phyloP scores from a whole-genome alignment of 1,284 basidiomycete genomes.

The Lignosus rhinocerotis region DNA sequence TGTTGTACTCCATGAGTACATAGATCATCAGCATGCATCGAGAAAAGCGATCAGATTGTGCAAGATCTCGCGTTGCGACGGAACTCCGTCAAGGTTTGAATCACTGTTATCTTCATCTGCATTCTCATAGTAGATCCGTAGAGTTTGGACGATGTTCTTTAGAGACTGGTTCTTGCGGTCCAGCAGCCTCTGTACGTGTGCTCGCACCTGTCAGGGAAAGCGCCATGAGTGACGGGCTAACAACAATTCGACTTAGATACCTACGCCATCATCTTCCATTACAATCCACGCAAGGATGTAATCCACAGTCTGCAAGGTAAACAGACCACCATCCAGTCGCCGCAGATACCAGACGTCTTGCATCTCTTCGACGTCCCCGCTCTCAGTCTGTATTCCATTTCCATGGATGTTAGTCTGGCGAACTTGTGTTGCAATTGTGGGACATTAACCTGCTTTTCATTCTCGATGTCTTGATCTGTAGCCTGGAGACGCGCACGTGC shows the following conservation, averaged over 20 bases:
- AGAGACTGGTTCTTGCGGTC: conserved; percentile 68
- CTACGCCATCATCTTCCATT: conserved; percentile 98
- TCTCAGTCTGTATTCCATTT: conserved; percentile 57
- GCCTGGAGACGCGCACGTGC: conserved; percentile 58
- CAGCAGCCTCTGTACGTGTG: conserved; percentile 76
- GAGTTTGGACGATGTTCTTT: conserved; percentile 62
- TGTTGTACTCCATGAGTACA: conserved; percentile 23
- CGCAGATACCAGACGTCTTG: conserved; percentile 83
- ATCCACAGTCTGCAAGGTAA: conserved; percentile 88
- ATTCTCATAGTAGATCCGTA: conserved; percentile 72
- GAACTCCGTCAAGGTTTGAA: conserved; percentile 35
- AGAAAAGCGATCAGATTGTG: conserved; percentile 69
- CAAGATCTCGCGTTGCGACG: conserved; percentile 71
- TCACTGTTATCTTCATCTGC: conserved; percentile 54
- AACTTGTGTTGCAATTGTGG: background rate
- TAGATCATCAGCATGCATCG: conserved; percentile 35
- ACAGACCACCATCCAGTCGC: conserved; percentile 84
- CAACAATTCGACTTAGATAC: conserved; percentile 28
- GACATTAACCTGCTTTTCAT: conserved; percentile 61
- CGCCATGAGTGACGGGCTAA: background rate
- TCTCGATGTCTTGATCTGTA: conserved; percentile 64
- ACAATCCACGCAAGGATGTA: conserved; percentile 93
- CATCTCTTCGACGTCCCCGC: conserved; percentile 64
- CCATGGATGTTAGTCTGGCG: background rate
- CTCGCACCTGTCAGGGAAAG: conserved; percentile 56